Evolutionary conservation across 2,329 filamentous ascomycete genomes (phyloP).

Genomic region (Scedosporium dehoogii): DNA sequence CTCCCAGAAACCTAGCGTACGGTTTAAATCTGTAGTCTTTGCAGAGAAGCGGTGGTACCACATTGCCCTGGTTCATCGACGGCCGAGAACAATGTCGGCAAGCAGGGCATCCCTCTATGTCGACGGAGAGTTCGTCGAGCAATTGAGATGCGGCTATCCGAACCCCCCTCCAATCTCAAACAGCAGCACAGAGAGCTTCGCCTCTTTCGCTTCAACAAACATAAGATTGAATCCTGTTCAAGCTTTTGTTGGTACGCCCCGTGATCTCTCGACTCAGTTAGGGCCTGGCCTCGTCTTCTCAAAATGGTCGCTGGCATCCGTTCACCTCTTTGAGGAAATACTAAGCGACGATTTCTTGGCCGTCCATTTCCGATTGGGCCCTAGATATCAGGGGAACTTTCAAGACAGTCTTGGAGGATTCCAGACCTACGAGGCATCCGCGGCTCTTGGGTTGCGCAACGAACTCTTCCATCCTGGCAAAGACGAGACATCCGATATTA

Average conservation of each 20-base stretch:
- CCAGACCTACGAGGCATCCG: conserved; percentile 91
- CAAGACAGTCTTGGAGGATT: conserved; percentile 94
- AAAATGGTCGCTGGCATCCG: conserved; percentile 81
- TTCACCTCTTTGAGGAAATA: conserved; percentile 78
- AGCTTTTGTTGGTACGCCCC: conserved; percentile 86
- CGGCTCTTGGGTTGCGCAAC: conserved; percentile 80
- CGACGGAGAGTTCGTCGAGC: conserved; percentile 87
- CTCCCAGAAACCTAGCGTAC: conserved; percentile 75
- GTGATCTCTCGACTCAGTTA: conserved; percentile 68
- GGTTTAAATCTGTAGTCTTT: conserved; percentile 80
- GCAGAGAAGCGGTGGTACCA: conserved; percentile 81
- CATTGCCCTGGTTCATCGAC: conserved; percentile 76
- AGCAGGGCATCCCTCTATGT: conserved; percentile 84
- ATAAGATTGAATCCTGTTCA: conserved; percentile 62
- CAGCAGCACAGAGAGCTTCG: conserved; percentile 56
- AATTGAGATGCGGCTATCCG: conserved; percentile 83
- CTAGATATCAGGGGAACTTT: conserved; percentile 89
- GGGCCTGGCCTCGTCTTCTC: conserved; percentile 66
- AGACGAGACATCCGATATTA: conserved; percentile 84
- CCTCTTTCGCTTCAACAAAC: conserved; percentile 52
- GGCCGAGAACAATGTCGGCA: conserved; percentile 62
- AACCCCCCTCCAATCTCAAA: conserved; percentile 57
- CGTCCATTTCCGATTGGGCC: conserved; percentile 82
- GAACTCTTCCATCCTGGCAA: conserved; percentile 83
- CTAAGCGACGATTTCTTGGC: conserved; percentile 86